These are phyloP conservation scores for Xylariaceae sp. DNA, from an alignment of 2,329 filamentous ascomycete genomes.

Conservation along the genomic window DNA sequence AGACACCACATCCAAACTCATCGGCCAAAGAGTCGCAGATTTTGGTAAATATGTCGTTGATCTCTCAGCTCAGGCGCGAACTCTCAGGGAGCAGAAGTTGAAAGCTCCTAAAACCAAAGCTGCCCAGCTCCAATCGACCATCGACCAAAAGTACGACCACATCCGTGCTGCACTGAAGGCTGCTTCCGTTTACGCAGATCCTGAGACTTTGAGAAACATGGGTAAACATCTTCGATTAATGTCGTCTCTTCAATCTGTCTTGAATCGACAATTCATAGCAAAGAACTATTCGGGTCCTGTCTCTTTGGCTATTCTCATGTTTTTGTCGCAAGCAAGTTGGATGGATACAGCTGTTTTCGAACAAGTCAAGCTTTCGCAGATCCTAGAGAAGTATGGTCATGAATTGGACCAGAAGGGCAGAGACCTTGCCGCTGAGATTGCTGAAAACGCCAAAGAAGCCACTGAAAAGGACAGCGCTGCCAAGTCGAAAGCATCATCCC, in stretches of 20 bases:
- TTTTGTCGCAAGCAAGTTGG: slow-evolving; percentile 47
- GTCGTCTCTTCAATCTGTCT: slow-evolving; percentile 48
- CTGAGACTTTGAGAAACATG: slow-evolving; percentile 53
- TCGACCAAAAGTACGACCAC: slow-evolving; percentile 44
- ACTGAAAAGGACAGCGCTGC: slow-evolving; percentile 11
- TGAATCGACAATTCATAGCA: slow-evolving; percentile 52
- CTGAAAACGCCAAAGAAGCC: slow-evolving; percentile 18
- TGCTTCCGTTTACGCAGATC: slow-evolving; percentile 51
- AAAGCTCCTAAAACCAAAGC: slow-evolving; percentile 22
- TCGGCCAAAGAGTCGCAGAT: slow-evolving; percentile 28
- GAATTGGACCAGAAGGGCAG: slow-evolving; percentile 23
- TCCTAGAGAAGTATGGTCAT: slow-evolving; percentile 13
- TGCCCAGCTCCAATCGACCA: slow-evolving; percentile 34
- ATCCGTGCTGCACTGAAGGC: slow-evolving; percentile 51
- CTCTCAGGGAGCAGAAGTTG: slow-evolving; percentile 30
- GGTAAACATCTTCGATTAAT: slow-evolving; percentile 56
- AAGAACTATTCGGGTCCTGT: slow-evolving; percentile 51
- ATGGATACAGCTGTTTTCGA: slow-evolving; percentile 14
- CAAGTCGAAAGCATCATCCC: slow-evolving; percentile 3
- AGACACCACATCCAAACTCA: slow-evolving; percentile 34
- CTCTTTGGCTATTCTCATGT: slow-evolving; percentile 52
- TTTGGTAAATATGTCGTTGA: slow-evolving; percentile 46
- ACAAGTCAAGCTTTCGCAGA: slow-evolving; percentile 9
- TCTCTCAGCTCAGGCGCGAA: slow-evolving; percentile 10
- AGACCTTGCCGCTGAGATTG: slow-evolving; percentile 20